Evolutionary conservation across 2,329 filamentous ascomycete species (phyloP).

Genomic region (Aspergillus eucalypticola): DNA sequence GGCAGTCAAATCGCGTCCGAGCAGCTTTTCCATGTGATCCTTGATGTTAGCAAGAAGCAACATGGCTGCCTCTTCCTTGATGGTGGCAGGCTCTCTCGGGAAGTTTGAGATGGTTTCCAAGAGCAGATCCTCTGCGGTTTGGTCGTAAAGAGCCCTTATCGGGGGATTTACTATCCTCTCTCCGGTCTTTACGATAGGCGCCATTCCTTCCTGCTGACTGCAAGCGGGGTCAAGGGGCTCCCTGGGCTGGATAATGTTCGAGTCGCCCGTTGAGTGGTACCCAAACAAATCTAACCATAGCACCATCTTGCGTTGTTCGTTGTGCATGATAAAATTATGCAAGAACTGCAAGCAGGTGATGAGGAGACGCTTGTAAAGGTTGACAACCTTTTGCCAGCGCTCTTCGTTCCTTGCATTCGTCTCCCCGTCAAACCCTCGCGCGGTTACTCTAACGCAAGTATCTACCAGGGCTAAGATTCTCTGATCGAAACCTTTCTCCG

Average conservation of each 20-base stretch:
- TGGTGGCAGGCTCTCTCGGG: constrained; percentile 44
- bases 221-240: constrained; percentile 43
- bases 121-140: constrained; percentile 46
- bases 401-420: constrained; percentile 63
- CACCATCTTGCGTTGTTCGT: constrained; percentile 65
- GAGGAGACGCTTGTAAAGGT: constrained; percentile 65
- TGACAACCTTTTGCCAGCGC: constrained; percentile 66
- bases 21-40: constrained; percentile 50
- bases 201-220: constrained; percentile 39
- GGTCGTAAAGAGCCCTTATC: constrained; percentile 44
- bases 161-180: constrained; percentile 46
- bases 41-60: constrained; percentile 51
- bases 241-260: constrained; percentile 47
- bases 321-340: constrained; percentile 66
- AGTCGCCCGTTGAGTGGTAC: constrained; percentile 51
- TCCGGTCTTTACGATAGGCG: constrained; percentile 45
- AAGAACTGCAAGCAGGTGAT: constrained; percentile 67
- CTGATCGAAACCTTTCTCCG: constrained; percentile 61
- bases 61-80: constrained; percentile 50
- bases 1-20: constrained; percentile 45
- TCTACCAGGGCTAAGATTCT: constrained; percentile 63
- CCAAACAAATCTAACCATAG: constrained; percentile 67
- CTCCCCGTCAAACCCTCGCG: constrained; percentile 65
- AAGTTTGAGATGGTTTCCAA: constrained; percentile 48
- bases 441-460: constrained; percentile 65